Conservation (phyloP, 352 stramenopile genomes). For the Peronosclerospora sorghi region DNA sequence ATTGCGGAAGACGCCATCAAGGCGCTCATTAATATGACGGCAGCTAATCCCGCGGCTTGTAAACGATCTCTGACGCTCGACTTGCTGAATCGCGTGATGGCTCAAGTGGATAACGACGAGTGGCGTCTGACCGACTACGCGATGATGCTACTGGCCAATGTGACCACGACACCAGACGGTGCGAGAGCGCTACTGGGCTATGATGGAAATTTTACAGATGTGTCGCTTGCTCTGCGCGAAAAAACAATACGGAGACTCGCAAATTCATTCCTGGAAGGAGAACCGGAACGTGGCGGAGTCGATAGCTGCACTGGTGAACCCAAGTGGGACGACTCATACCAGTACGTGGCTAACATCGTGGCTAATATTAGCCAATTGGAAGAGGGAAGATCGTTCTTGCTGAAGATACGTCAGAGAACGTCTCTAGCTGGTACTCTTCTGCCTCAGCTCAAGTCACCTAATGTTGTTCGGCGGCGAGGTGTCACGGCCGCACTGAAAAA, state of each 20-base stretch:
- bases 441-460: conserved; percentile 70
- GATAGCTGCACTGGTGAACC: conserved; percentile 57
- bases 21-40: conserved; percentile 79
- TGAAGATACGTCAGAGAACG: conserved; percentile 59
- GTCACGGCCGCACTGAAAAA: conserved; percentile 63
- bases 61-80: conserved; percentile 71
- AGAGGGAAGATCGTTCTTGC: conserved; percentile 63
- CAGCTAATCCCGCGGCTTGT: conserved; percentile 47
- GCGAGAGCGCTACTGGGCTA: conserved; percentile 56
- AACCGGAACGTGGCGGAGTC: conserved; percentile 68
- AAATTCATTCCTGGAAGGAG: conserved; percentile 51
- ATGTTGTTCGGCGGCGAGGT: conserved; percentile 68
- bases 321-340: conserved; percentile 83
- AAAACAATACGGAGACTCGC: conserved; percentile 75
- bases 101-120: conserved; percentile 69
- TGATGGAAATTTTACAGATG: conserved; percentile 33
- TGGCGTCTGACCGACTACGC: conserved; percentile 76
- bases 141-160: conserved; percentile 84
- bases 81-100: conserved; percentile 81
- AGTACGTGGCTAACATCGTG: conserved; percentile 80
- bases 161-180: conserved; percentile 60
- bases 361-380: conserved; percentile 80
- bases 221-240: conserved; percentile 47
- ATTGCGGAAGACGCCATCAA: conserved; percentile 83
- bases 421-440: conserved; percentile 55